phyloP scores from a whole-genome alignment of 805 yeast species.

The Wickerhamiella sorbophila region DNA sequence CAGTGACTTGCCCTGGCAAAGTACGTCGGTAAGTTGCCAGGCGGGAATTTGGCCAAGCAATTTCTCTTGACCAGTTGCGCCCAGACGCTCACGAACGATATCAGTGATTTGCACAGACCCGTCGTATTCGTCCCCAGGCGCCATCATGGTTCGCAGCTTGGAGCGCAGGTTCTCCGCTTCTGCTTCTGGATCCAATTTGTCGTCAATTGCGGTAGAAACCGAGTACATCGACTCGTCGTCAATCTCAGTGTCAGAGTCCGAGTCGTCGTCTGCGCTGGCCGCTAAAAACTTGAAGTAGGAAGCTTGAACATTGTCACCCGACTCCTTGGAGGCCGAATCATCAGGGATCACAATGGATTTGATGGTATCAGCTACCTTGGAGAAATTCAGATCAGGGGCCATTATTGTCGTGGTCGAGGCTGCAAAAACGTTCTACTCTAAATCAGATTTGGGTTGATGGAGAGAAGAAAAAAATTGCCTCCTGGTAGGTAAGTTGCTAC shows the following conservation, averaged over 20 bases:
- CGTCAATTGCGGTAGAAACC: not conserved
- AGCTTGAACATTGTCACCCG: not conserved
- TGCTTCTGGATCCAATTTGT: not conserved
- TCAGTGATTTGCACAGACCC: not conserved
- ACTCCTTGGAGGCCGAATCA: not conserved
- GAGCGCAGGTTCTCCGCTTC: not conserved
- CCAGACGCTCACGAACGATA: not conserved
- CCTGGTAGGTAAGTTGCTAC: no score
- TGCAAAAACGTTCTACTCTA: no score
- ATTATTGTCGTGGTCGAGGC: no score
- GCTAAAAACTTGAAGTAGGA: constrained; percentile 2
- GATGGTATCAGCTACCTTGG: not conserved
- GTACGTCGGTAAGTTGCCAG: constrained; percentile 71
- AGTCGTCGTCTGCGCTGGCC: constrained; percentile 1
- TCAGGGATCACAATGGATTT: not conserved
- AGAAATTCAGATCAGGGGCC: not conserved
- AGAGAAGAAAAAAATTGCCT: no score
- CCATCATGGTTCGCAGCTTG: not conserved
- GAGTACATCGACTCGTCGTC: no score
- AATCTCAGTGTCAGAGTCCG: not conserved
- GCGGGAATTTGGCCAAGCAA: constrained; percentile 36
- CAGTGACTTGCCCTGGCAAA: constrained; percentile 74
- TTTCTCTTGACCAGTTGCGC: constrained; percentile 9
- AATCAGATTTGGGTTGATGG: no score
- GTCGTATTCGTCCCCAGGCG: not conserved